Conservation (phyloP, 78 protist species). For the Dictyostelium purpureum region DNA sequence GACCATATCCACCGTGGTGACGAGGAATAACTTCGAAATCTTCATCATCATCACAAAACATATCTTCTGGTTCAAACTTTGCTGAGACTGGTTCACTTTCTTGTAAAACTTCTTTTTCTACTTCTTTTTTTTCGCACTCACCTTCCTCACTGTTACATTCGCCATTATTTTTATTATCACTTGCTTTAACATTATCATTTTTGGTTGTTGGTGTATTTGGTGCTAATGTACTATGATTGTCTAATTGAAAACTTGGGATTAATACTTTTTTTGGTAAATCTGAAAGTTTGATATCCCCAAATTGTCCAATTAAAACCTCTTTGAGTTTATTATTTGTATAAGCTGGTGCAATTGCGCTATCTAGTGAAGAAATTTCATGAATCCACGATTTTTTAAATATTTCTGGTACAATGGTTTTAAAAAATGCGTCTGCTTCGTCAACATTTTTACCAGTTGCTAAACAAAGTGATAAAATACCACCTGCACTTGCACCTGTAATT, state of each 20-base stretch:
- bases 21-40: conserved; percentile 54
- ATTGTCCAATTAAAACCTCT: conserved; percentile 8
- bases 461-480: conserved; percentile 72
- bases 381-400: conserved; percentile 56
- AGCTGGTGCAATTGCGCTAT: conserved; percentile 58
- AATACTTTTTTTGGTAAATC: conserved; percentile 64
- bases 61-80: too few relatives aligned
- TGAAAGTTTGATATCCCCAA: conserved; percentile 40
- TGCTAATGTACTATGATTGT: conserved; percentile 12
- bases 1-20: not conserved
- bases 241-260: conserved; percentile 74
- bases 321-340: conserved; percentile 53
- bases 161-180: not conserved
- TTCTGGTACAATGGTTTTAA: conserved; percentile 33
- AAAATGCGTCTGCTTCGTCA: conserved; percentile 28
- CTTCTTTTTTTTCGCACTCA: too few relatives aligned
- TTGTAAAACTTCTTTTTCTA: too few relatives aligned
- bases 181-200: not conserved
- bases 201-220: not conserved
- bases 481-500: conserved; percentile 75
- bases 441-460: conserved; percentile 49
- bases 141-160: too few relatives aligned
- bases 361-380: conserved; percentile 43
- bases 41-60: conserved; percentile 9
- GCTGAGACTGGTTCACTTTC: too few relatives aligned